phyloP scores from a whole-genome alignment of 108 stramenopile genomes.

The Fragilariopsis cylindrus region DNA sequence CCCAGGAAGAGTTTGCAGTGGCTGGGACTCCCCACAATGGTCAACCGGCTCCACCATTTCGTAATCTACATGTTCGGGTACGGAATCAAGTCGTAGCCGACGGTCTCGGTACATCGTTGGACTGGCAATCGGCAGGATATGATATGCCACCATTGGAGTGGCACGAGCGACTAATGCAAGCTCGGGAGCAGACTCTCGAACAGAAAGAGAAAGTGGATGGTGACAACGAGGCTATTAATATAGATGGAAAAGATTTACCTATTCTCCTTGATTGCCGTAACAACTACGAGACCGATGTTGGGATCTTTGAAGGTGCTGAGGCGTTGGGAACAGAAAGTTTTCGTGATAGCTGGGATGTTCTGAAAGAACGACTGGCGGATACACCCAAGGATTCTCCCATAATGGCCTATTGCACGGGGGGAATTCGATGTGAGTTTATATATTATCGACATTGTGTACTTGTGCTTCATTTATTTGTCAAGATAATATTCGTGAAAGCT shows the following conservation, averaged over 20 bases:
- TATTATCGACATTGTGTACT: background rate
- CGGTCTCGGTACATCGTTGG: slow-evolving; percentile 81
- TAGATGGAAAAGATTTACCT: slow-evolving; percentile 35
- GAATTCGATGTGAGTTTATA: slow-evolving; percentile 4
- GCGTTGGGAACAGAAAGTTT: slow-evolving; percentile 90
- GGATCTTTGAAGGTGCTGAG: slow-evolving; percentile 87
- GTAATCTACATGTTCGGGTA: slow-evolving; percentile 86
- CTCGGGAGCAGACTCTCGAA: slow-evolving; percentile 36
- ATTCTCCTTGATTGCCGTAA: slow-evolving; percentile 87
- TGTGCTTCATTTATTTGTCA: background rate
- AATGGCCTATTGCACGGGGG: slow-evolving; percentile 95
- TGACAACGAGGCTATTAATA: background rate
- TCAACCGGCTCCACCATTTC: slow-evolving; percentile 79
- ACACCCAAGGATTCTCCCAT: slow-evolving; percentile 88
- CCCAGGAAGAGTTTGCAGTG: slow-evolving; percentile 60
- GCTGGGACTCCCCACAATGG: slow-evolving; percentile 54
- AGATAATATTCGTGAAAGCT: slow-evolving; percentile 3
- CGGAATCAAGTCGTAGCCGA: slow-evolving; percentile 95
- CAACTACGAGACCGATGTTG: slow-evolving; percentile 91
- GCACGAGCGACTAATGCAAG: slow-evolving; percentile 86
- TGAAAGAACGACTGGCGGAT: slow-evolving; percentile 75
- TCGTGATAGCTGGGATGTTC: slow-evolving; percentile 88
- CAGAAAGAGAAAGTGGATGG: slow-evolving; percentile 9
- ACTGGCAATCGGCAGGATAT: slow-evolving; percentile 88
- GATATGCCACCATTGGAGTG: slow-evolving; percentile 93